Evolutionary conservation across 495 filamentous ascomycete species (phyloP).

Genomic region (Neurospora intermedia): DNA sequence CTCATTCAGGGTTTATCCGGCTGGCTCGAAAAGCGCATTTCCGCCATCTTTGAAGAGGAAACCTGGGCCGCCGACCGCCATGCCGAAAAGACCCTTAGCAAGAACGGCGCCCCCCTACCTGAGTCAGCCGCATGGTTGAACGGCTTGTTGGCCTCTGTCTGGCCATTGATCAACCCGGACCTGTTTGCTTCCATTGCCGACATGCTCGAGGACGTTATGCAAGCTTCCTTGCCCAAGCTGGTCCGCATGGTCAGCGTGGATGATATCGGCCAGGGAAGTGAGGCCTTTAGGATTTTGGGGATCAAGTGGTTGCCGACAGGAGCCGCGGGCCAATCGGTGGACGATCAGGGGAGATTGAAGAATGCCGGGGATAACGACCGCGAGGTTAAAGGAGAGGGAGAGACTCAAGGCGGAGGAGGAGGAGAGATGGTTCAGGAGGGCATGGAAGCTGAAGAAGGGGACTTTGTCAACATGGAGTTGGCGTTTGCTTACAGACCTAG

Average conservation of each 20-base stretch:
- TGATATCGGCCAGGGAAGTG: conserved; percentile 59
- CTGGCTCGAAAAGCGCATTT: conserved; percentile 44
- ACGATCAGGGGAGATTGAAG: conserved; percentile 39
- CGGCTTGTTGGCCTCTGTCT: conserved; percentile 48
- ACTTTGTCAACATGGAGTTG: conserved; percentile 62
- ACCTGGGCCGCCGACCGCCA: conserved; percentile 48
- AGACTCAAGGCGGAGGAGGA: conserved; percentile 18
- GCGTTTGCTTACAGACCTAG: conserved; percentile 57
- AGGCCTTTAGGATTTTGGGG: conserved; percentile 52
- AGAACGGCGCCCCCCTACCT: conserved; percentile 32
- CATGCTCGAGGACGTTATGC: conserved; percentile 63
- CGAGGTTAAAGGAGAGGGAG: conserved; percentile 32
- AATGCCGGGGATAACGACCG: conserved; percentile 34
- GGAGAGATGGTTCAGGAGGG: conserved; percentile 42
- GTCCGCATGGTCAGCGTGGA: conserved; percentile 60
- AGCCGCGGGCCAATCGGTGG: conserved; percentile 48
- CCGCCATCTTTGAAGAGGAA: conserved; percentile 48
- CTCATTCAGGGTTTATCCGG: conserved; percentile 35
- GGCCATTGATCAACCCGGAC: conserved; percentile 62
- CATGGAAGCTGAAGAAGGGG: conserved; percentile 63
- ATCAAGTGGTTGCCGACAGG: conserved; percentile 57
- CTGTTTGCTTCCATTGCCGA: conserved; percentile 54
- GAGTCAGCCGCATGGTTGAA: conserved; percentile 61
- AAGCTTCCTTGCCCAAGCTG: conserved; percentile 51
- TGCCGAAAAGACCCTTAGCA: conserved; percentile 29